Base-by-base conservation (phyloP, 345 rosid genomes). In the Citrus cavaleriei region DNA sequence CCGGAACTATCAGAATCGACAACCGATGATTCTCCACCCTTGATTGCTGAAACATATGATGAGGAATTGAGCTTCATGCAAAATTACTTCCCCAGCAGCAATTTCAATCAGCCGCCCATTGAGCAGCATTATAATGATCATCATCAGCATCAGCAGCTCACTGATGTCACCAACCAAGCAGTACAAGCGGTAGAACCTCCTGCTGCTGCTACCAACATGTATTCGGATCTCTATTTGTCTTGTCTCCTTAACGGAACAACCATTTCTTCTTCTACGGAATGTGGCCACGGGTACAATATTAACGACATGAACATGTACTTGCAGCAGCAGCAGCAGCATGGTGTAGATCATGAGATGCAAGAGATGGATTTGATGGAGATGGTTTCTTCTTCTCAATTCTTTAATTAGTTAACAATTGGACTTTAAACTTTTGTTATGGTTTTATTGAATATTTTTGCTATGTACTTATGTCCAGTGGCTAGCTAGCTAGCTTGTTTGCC, bases 291-390 rank as follows among this genome's bases (percentile, higher is more conserved):
- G 51, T 13, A 46, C 51, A 5, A 5, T 35, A 46, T 13, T 46
- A 46, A 46, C 5, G 25, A 77, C 69, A 49, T 61, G 67, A 58
- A 67, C 72, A 75, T 2, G 68, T 77, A 84, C 77, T n/a, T 67
- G 59, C 55, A 66, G 64, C 69, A 61, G 35, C 79, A 61, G 40
- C 79, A 80, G 40, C 78, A 46, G 16, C 51, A 80, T 16, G 42
- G 58, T 1, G 58, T 2, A 77, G 74, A 51, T 27, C 55, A 62
- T 38, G 89, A 83, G 75, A 83, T 70, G 70, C 87, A 84, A 76
- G 98, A 95, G 80, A 93, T 93, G 95, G 99, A 95, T 84, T 84
- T 94, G 91, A 89, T 95, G n/a, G 99, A 95, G 91, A 93, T 95
- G 99, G 77, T 95, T 68, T 88, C 90, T 72, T 89, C 90, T 80